Evolutionary conservation across 805 yeast species (phyloP), one percentile per base, ranked within the genome.

Genomic region (Pichia manshurica): DNA sequence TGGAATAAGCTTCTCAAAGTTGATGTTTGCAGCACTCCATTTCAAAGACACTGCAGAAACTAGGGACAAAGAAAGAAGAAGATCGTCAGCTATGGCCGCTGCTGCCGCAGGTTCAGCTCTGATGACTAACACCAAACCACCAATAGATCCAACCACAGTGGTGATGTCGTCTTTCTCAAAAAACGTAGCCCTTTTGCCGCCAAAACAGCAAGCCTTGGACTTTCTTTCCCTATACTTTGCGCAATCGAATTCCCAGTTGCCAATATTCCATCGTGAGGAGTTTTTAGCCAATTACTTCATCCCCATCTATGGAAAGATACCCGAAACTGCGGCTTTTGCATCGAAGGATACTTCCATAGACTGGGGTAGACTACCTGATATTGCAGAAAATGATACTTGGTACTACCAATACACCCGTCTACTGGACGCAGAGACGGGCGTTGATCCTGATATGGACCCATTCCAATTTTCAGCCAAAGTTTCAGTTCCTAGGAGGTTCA

Each of bases 171-270:
- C 53, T 3, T 43, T 40, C 44, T 58, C 15, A 1, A 29, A 21
- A 5, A 37, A 38, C 16, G 73, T 79, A 0, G 80, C 82, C 0
- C 59, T 75, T 10, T 67, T 90, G 20, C 93, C 95, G 1, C 74
- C 85, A 1, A 87, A 86, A 56, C 68, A 71, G 20, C 75, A 79
- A 29, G 96, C 96, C 0, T 79, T 84, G 57, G 70, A 72, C 44
- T 73, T 85, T 39, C 58, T 88, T 8, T 73, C 79, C 33, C 70
- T 78, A 2, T 88, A 75, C 61, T 90, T 90, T 59, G 78, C 84
- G 19, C 89, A 84, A 56, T 78, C 90, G 15, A 89, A 90, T 60
- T 72, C 95, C 2, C 96, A 88, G 62, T 63, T 87, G 23, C 96
- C 97, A 0, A 73, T 90, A 4, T 65, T 89, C 42, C 96, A 90